These are phyloP conservation scores for Euphrasia confusa DNA, from an alignment of 257 asterid genomes.

Conservation along the genomic window DNA sequence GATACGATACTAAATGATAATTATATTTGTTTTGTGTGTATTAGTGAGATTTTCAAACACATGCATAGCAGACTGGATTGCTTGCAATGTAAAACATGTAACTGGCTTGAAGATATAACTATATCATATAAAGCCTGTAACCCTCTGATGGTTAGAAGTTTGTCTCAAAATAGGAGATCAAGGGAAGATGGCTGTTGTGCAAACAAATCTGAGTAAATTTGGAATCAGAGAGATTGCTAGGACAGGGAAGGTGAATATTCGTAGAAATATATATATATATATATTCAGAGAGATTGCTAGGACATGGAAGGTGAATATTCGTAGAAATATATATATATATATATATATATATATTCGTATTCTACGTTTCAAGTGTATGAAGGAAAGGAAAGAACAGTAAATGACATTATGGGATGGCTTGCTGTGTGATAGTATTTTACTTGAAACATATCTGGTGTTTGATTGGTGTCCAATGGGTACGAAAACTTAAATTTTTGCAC, in stretches of 20 bases:
- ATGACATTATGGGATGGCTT: too few relatives aligned
- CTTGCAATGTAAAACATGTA: constrained; percentile 8
- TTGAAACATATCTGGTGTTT: too few relatives aligned
- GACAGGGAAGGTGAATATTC: constrained; percentile 74
- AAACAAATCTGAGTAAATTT: constrained; percentile 81
- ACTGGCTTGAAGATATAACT: background rate
- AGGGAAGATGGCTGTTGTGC: constrained; percentile 90
- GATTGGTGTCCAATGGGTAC: too few relatives aligned
- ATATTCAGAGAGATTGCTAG: constrained; percentile 90
- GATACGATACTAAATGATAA: too few relatives aligned
- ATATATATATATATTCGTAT: too few relatives aligned
- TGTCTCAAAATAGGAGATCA: constrained; percentile 85
- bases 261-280: background rate
- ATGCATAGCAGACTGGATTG: too few relatives aligned
- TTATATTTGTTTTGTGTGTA: too few relatives aligned
- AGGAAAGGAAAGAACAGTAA: too few relatives aligned
- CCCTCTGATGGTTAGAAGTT: background rate
- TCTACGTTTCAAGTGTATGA: too few relatives aligned
- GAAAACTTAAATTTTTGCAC: too few relatives aligned
- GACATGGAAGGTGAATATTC: constrained; percentile 73
- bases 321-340: background rate
- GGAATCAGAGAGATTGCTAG: constrained; percentile 92
- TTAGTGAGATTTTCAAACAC: too few relatives aligned
- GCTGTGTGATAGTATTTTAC: too few relatives aligned
- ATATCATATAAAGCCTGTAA: constrained; percentile 9